phyloP scores from a whole-genome alignment of 352 stramenopile species.

The Globisporangium nagaii region DNA sequence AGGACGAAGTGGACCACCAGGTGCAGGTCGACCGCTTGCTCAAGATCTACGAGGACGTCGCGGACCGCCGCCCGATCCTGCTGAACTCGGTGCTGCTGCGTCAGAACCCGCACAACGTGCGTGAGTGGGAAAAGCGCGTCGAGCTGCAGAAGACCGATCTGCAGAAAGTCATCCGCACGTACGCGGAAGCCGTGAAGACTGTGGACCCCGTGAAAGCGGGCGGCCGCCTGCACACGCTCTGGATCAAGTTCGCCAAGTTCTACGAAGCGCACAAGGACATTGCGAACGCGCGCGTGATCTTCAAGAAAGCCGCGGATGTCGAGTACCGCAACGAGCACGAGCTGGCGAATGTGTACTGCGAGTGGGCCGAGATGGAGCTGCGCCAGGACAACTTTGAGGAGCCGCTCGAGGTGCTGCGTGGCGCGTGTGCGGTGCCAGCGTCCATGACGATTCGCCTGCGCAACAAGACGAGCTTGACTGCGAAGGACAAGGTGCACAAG shows the following conservation, averaged over 20 bases:
- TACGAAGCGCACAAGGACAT: constrained; percentile 93
- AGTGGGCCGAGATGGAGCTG: constrained; percentile 96
- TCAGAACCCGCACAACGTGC: constrained; percentile 98
- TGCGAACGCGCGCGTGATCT: constrained; percentile 90
- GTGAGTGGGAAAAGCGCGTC: constrained; percentile 96
- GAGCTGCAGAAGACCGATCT: constrained; percentile 69
- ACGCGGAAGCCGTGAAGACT: constrained; percentile 90
- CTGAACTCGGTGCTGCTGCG: constrained; percentile 94
- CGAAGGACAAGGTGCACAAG: constrained; percentile 82
- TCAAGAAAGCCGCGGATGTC: constrained; percentile 83
- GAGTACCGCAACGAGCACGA: constrained; percentile 87
- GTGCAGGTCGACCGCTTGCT: constrained; percentile 66
- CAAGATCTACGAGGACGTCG: constrained; percentile 91
- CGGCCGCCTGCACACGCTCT: constrained; percentile 90
- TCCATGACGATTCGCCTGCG: constrained; percentile 40
- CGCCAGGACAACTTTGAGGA: constrained; percentile 93
- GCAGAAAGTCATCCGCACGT: constrained; percentile 76
- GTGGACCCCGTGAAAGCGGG: constrained; percentile 81
- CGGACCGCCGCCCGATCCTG: constrained; percentile 92
- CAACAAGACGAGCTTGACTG: constrained; percentile 43
- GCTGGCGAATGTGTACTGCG: constrained; percentile 92
- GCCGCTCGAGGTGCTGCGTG: constrained; percentile 87
- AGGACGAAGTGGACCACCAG: constrained; percentile 57
- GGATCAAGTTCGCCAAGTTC: constrained; percentile 92
- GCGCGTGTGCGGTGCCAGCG: constrained; percentile 63